These are phyloP conservation scores for Scutellaria baicalensis DNA, from an alignment of 257 asterid genomes.

Conservation along the genomic window DNA sequence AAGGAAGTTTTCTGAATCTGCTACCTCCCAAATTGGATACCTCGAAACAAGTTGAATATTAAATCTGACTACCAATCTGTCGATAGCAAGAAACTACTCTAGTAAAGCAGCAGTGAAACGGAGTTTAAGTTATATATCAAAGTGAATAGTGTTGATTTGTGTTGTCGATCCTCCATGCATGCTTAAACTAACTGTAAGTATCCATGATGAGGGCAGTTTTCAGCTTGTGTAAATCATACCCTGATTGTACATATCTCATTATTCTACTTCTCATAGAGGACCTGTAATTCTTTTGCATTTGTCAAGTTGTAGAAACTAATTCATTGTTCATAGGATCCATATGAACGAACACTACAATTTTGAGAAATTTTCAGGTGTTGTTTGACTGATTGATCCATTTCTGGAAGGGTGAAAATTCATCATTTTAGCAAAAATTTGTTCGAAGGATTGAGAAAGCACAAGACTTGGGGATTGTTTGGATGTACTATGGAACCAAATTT, in stretches of 20 bases:
- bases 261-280: conserved; percentile 7
- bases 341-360: conserved; percentile 1
- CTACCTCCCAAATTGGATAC: conserved; percentile 57
- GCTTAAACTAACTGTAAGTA: conserved; percentile 38
- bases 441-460: too few species aligned
- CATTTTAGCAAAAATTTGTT: too few species aligned
- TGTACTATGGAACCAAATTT: too few species aligned
- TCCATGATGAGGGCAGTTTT: conserved; percentile 28
- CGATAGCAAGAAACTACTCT: conserved; percentile 27
- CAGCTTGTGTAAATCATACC: conserved; percentile 49
- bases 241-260: conserved; percentile 39
- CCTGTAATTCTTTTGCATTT: conserved; percentile 21
- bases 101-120: conserved; percentile 18
- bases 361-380: conserved; percentile 13
- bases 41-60: conserved; percentile 35
- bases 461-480: too few species aligned
- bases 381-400: conserved; percentile 7
- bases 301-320: conserved; percentile 31
- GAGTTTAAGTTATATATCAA: conserved; percentile 14
- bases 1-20: conserved; percentile 70
- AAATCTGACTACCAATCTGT: conserved; percentile 26
- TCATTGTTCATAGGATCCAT: conserved; percentile 20
- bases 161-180: conserved; percentile 28
- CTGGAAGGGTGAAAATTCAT: neutral
- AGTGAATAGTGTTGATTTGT: conserved; percentile 20